These are phyloP conservation scores for Pyrenophora teres DNA, from an alignment of 2,329 filamentous ascomycete species.

Conservation along the genomic window DNA sequence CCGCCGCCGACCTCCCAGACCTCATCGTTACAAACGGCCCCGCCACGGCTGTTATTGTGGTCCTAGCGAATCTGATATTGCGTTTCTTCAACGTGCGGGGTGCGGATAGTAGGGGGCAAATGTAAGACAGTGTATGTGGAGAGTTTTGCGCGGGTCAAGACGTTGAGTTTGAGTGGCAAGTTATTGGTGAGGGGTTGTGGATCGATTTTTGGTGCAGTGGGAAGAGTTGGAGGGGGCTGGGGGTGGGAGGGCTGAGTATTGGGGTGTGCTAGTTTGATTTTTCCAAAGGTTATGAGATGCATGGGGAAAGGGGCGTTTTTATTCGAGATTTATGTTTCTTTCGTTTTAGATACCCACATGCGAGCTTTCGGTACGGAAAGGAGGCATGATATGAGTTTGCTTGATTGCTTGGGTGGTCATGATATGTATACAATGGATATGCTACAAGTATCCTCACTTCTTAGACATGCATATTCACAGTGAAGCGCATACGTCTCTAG, in stretches of 20 bases:
- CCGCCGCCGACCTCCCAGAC: conserved; percentile 62
- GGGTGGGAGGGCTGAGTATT: conserved; percentile 49
- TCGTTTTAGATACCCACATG: too few relatives aligned
- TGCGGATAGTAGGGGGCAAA: conserved; percentile 51
- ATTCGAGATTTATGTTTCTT: too few relatives aligned
- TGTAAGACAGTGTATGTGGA: conserved; percentile 86
- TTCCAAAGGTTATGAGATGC: too few relatives aligned
- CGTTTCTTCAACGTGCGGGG: conserved; percentile 55
- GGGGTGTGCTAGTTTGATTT: conserved; percentile 48
- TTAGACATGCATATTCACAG: neutral
- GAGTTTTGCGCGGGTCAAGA: conserved; percentile 85
- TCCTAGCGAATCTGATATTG: conserved; percentile 61
- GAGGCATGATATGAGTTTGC: conserved; percentile 1
- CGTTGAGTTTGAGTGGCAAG: conserved; percentile 81
- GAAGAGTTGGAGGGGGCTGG: conserved; percentile 58
- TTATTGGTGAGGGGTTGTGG: conserved; percentile 73
- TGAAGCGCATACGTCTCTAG: neutral
- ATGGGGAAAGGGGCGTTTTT: neutral
- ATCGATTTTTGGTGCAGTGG: conserved; percentile 85
- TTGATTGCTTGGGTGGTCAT: conserved; percentile 1
- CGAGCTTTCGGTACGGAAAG: neutral
- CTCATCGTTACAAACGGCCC: conserved; percentile 87
- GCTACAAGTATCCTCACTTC: conserved; percentile 11
- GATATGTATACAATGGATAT: conserved; percentile 33
- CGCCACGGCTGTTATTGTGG: conserved; percentile 80